phyloP scores from a whole-genome alignment of 2,329 filamentous ascomycete species.

The Trichoderma sp. region DNA sequence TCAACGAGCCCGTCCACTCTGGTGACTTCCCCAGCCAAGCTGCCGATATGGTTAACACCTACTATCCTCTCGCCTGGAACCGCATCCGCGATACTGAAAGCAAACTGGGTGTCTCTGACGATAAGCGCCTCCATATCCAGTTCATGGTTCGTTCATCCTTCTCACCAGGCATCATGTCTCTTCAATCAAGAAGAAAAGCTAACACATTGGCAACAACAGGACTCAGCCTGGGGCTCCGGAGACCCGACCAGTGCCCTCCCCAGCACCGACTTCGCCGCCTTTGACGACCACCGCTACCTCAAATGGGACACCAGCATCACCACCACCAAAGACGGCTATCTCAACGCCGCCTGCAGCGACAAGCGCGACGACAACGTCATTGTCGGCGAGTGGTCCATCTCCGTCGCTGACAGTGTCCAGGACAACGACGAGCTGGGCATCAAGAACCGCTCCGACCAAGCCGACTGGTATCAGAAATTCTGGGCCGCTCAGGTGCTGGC shows the following conservation, averaged over 20 bases:
- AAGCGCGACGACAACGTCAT: conserved; percentile 51
- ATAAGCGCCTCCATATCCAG: conserved; percentile 56
- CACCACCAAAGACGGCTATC: conserved; percentile 53
- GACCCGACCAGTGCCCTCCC: conserved; percentile 53
- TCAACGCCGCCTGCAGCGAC: conserved; percentile 54
- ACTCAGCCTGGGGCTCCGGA: conserved; percentile 58
- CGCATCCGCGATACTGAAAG: conserved; percentile 54
- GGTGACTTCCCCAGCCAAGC: conserved; percentile 36
- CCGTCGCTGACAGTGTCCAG: conserved; percentile 54
- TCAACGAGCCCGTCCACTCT: conserved; percentile 59
- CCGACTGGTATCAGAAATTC: conserved; percentile 58
- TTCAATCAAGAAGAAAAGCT: neutral
- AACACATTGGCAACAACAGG: conserved; percentile 27
- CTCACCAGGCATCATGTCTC: neutral
- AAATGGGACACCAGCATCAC: conserved; percentile 55
- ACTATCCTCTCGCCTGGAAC: conserved; percentile 35
- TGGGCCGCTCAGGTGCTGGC: conserved; percentile 60
- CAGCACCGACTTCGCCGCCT: conserved; percentile 51
- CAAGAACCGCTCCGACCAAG: conserved; percentile 41
- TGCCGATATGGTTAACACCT: conserved; percentile 36
- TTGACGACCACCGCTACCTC: conserved; percentile 63
- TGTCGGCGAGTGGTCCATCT: conserved; percentile 63
- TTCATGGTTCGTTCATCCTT: conserved; percentile 43
- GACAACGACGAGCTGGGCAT: conserved; percentile 49
- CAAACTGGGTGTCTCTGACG: conserved; percentile 45